Conservation (phyloP, 1,139 yeast species). For the Geotrichum macrosporum region DNA sequence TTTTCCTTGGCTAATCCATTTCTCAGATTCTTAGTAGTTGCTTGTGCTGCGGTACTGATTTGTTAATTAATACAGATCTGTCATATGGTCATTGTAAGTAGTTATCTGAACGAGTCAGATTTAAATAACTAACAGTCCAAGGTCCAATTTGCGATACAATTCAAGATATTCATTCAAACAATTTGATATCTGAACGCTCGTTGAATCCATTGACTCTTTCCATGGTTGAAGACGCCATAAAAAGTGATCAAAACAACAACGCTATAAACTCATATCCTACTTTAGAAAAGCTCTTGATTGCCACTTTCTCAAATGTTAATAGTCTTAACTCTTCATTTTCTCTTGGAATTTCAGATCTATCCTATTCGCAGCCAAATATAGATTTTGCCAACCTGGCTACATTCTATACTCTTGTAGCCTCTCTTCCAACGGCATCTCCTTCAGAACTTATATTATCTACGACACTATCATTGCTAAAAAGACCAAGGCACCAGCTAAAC, state of each 20-base stretch:
- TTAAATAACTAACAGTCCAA: constrained; percentile 24
- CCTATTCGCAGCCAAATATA: constrained; percentile 33
- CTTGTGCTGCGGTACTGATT: constrained; percentile 58
- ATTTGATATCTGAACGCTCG: neutral
- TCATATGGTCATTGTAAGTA: constrained; percentile 50
- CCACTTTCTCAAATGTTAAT: constrained; percentile 28
- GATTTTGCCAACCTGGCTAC: constrained; percentile 27
- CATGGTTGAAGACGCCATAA: constrained; percentile 10
- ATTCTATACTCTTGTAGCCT: constrained; percentile 28
- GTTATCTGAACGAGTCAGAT: constrained; percentile 23
- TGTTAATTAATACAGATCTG: constrained; percentile 47
- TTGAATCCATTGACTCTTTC: constrained; percentile 10
- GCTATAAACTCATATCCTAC: neutral
- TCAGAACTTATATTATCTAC: constrained; percentile 26
- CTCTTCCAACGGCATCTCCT: constrained; percentile 25
- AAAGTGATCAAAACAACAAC: neutral
- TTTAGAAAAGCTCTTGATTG: constrained; percentile 25
- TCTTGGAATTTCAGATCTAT: constrained; percentile 24
- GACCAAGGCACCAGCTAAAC: constrained; percentile 27
- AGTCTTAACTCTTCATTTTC: constrained; percentile 31
- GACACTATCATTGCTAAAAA: constrained; percentile 30
- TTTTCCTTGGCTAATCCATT: neutral
- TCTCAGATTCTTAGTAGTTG: constrained; percentile 30
- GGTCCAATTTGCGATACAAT: constrained; percentile 31
- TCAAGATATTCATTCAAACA: constrained; percentile 28